Evolutionary conservation across 2,329 filamentous ascomycete genomes (phyloP).

Genomic region (Aspergillus sp.): DNA sequence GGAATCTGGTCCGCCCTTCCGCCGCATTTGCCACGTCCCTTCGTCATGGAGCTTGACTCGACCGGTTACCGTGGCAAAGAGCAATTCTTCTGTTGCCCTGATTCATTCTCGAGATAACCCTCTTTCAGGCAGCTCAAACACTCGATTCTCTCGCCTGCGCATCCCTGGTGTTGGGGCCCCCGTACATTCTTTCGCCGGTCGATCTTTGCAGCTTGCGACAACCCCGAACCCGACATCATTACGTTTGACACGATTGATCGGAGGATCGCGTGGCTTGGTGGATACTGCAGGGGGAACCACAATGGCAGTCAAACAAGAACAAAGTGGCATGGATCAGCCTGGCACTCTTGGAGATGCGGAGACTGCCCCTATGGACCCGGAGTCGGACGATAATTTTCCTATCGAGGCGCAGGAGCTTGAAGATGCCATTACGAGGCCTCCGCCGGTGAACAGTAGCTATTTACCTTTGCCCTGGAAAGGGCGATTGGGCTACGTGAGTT

Average conservation of each 20-base stretch:
- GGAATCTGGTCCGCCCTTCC: constrained; percentile 15
- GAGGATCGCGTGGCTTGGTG: constrained; percentile 1
- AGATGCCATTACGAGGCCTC: constrained; percentile 58
- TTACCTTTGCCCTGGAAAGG: constrained; percentile 89
- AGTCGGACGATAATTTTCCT: constrained; percentile 49
- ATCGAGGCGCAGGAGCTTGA: constrained; percentile 55
- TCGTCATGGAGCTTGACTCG: constrained; percentile 21
- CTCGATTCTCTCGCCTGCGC: background rate
- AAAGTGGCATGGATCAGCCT: background rate
- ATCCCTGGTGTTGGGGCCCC: constrained; percentile 1
- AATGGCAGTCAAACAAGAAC: too few species aligned
- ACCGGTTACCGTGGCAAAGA: constrained; percentile 22
- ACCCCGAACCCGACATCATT: background rate
- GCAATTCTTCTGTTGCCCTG: constrained; percentile 3
- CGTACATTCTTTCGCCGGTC: constrained; percentile 10
- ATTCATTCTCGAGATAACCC: background rate
- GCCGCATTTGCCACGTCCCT: constrained; percentile 20
- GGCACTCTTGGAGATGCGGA: constrained; percentile 14
- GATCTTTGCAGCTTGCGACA: constrained; percentile 8
- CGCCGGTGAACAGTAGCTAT: constrained; percentile 75
- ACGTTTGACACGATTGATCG: constrained; percentile 3
- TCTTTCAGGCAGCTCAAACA: too few species aligned
- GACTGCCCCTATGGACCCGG: constrained; percentile 40
- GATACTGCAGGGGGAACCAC: background rate
- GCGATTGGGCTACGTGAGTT: constrained; percentile 75